phyloP scores from a whole-genome alignment of 169 alveolate species.

The Cryptosporidium meleagridis region DNA sequence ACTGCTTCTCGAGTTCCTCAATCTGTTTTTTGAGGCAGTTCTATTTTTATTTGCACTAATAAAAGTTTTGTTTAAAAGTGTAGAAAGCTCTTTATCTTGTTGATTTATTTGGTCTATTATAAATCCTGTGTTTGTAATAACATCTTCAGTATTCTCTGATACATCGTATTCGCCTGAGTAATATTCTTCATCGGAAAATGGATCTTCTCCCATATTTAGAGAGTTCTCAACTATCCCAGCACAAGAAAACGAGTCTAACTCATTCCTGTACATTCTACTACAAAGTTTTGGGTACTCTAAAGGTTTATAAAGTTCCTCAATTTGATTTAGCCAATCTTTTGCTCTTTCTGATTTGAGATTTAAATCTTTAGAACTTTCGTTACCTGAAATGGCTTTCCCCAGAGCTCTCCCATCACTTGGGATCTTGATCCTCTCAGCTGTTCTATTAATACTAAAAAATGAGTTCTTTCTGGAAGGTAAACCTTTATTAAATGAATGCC shows the following conservation, averaged over 20 bases:
- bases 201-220: not conserved
- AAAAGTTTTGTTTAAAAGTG: conserved; percentile 16
- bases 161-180: conserved; percentile 17
- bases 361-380: not conserved
- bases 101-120: conserved; percentile 61
- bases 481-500: not conserved
- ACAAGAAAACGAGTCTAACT: not conserved
- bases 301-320: conserved; percentile 57
- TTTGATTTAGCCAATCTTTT: conserved; percentile 58
- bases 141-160: conserved; percentile 15
- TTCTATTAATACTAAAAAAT: not conserved
- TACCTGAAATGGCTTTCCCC: not conserved
- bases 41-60: not conserved
- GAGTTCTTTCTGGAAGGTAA: not conserved
- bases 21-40: not conserved
- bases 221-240: conserved; percentile 2
- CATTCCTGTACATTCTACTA: not conserved
- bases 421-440: conserved; percentile 5
- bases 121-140: conserved; percentile 35
- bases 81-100: conserved; percentile 59
- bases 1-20: not conserved
- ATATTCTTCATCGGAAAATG: conserved; percentile 27
- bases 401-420: not conserved
- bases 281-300: not conserved
- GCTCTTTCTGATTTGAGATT: conserved; percentile 43